These are phyloP conservation scores for Jimgerdemannia flammicorona DNA, from an alignment of 192 early-diverging fungal species.

Conservation along the genomic window DNA sequence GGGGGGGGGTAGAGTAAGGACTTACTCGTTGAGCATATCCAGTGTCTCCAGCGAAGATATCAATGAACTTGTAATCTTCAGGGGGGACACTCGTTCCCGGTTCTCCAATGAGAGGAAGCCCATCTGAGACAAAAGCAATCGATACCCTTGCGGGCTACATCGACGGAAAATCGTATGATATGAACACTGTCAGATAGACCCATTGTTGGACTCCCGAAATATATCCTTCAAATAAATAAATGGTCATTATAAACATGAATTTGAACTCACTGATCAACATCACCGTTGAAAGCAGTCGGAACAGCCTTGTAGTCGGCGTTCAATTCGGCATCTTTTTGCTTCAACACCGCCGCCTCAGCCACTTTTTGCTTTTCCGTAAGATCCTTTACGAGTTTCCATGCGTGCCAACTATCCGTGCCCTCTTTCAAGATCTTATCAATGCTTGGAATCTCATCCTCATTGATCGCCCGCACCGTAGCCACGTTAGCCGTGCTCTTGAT, in stretches of 20 bases:
- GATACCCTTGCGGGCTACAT: background rate
- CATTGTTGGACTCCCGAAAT: no score
- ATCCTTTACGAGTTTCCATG: conserved; percentile 23
- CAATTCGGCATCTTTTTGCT: background rate
- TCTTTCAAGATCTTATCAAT: conserved; percentile 31
- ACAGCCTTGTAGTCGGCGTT: conserved; percentile 13
- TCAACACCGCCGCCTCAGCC: background rate
- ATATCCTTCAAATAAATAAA: background rate
- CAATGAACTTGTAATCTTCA: conserved; percentile 56
- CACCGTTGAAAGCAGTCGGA: conserved; percentile 18
- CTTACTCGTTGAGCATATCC: conserved; percentile 67
- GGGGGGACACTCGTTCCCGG: conserved; percentile 53
- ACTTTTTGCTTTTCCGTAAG: conserved; percentile 23
- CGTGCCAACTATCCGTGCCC: conserved; percentile 20
- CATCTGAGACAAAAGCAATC: conserved; percentile 42
- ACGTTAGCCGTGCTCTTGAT: background rate
- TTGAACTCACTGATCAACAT: conserved; percentile 18
- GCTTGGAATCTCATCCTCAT: conserved; percentile 27
- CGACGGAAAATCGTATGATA: background rate
- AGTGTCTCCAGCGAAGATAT: conserved; percentile 39
- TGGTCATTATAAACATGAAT: background rate
- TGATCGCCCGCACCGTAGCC: background rate
- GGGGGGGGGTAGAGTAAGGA: background rate
- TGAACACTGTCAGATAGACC: background rate
- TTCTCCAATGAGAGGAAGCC: conserved; percentile 62